Conservation (phyloP, 2,329 filamentous ascomycete genomes). For the Paraconiothyrium brasiliense region DNA sequence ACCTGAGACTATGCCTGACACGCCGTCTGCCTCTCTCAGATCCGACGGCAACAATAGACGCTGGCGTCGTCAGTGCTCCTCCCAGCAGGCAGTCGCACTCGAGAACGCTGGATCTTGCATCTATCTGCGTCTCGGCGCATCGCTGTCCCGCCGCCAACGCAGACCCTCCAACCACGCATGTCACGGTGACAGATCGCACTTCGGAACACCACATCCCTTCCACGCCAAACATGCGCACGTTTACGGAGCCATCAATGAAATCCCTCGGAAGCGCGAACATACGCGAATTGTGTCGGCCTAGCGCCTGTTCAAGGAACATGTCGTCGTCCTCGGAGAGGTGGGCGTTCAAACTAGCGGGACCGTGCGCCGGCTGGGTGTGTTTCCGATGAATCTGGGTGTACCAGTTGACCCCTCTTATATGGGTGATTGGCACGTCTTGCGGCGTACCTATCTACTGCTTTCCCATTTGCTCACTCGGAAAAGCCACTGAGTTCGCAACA, state of each 20-base stretch:
- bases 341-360: constrained; percentile 2
- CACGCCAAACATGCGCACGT: constrained; percentile 14
- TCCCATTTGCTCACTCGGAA: constrained; percentile 3
- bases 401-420: constrained; percentile 18
- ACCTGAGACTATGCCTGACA: constrained; percentile 41
- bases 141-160: constrained; percentile 21
- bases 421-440: constrained; percentile 5
- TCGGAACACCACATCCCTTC: constrained; percentile 12
- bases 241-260: constrained; percentile 6
- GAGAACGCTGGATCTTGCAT: constrained; percentile 18
- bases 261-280: background rate
- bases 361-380: constrained; percentile 16
- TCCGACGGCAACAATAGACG: constrained; percentile 42
- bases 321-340: background rate
- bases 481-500: constrained; percentile 16
- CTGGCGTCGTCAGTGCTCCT: constrained; percentile 9
- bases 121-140: constrained; percentile 19
- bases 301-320: background rate
- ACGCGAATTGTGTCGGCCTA: constrained; percentile 3
- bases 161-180: constrained; percentile 14
- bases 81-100: constrained; percentile 30
- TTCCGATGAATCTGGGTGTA: constrained; percentile 16
- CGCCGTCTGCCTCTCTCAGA: constrained; percentile 32
- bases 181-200: constrained; percentile 11
- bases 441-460: constrained; percentile 14